phyloP scores from a whole-genome alignment of 73 alveolate species.

The Loxodes magnus region DNA sequence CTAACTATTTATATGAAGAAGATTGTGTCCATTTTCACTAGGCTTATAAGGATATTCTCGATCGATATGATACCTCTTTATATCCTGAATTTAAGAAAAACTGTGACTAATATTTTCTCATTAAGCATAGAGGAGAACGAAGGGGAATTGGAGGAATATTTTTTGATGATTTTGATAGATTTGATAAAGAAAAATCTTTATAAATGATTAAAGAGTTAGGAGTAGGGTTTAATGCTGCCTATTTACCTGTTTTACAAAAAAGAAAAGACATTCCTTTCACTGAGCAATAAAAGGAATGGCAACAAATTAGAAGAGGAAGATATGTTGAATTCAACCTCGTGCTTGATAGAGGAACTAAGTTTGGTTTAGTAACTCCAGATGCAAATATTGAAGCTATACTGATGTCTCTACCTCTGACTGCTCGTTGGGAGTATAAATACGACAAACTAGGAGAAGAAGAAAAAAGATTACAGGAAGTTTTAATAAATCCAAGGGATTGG shows the following conservation, averaged over 20 bases:
- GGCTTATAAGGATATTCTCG: constrained; percentile 28
- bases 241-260: constrained; percentile 31
- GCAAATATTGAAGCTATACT: constrained; percentile 68
- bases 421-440: constrained; percentile 63
- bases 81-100: constrained; percentile 36
- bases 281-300: constrained; percentile 55
- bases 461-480: constrained; percentile 39
- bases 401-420: constrained; percentile 60
- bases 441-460: constrained; percentile 48
- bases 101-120: constrained; percentile 64
- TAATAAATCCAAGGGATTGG: constrained; percentile 69
- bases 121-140: constrained; percentile 49
- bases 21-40: constrained; percentile 45
- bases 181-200: constrained; percentile 31
- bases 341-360: constrained; percentile 78
- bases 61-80: constrained; percentile 16
- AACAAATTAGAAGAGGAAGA: constrained; percentile 63
- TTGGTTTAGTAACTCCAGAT: constrained; percentile 70
- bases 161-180: constrained; percentile 55
- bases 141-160: constrained; percentile 88
- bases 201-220: constrained; percentile 19
- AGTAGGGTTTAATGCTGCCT: constrained; percentile 11
- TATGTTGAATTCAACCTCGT: constrained; percentile 76
- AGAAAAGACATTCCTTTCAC: constrained; percentile 26
- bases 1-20: constrained; percentile 47